Conservation (phyloP, 306 rosid genomes). For the Cucumis melo region DNA sequence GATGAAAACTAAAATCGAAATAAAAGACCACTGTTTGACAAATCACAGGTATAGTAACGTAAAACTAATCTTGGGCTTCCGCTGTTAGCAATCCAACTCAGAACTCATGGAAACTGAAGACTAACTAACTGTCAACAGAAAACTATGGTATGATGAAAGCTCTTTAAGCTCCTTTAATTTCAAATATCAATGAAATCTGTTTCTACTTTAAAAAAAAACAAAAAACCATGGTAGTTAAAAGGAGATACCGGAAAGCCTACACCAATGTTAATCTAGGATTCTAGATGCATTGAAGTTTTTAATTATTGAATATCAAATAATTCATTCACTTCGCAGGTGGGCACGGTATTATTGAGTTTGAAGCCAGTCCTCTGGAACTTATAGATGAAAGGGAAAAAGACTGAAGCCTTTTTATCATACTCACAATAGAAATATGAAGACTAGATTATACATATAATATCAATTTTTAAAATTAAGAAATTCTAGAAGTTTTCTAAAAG, state of each 20-base stretch:
- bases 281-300: not conserved
- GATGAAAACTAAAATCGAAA: not conserved
- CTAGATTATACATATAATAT: no score
- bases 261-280: not conserved
- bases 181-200: not conserved
- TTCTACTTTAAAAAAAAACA: no score
- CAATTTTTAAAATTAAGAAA: no score
- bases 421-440: not conserved
- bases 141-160: not conserved
- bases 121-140: not conserved
- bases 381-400: no score
- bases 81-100: not conserved
- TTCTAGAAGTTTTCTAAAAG: not conserved
- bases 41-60: not conserved
- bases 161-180: not conserved
- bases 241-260: not conserved
- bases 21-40: not conserved
- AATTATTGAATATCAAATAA: not conserved
- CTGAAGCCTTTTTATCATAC: no score
- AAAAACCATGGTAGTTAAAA: not conserved
- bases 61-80: not conserved
- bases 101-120: not conserved
- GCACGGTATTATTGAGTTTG: not conserved
- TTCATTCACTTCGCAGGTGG: not conserved
- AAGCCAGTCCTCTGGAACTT: not conserved